Evolutionary conservation across 1,284 basidiomycete genomes (phyloP).

Genomic region (Bondarzewia mesenterica): DNA sequence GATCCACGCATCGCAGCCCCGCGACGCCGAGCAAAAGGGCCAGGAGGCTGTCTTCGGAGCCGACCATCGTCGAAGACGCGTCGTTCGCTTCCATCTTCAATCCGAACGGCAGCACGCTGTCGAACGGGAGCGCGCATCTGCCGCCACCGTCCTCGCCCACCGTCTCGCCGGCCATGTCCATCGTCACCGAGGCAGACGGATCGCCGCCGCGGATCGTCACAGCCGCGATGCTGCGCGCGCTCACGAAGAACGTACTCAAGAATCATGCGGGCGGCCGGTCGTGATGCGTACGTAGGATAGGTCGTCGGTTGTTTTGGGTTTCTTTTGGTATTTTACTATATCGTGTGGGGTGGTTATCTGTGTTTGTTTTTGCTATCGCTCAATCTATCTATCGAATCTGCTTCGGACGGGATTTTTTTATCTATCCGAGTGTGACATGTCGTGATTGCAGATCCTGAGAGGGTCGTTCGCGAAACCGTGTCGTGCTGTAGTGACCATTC

Average conservation of each 20-base stretch:
- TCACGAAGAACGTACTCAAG: conserved; percentile 43
- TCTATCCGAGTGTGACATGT: too few species aligned
- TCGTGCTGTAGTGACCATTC: too few species aligned
- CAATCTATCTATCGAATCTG: too few species aligned
- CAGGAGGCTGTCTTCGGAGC: conserved; percentile 14
- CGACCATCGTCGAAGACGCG: not conserved
- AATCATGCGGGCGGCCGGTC: not conserved
- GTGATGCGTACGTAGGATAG: not conserved
- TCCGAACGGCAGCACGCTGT: conserved; percentile 1
- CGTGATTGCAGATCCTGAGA: too few species aligned
- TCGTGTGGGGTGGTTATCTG: not conserved
- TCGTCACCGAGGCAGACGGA: conserved; percentile 14
- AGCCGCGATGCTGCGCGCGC: conserved; percentile 58
- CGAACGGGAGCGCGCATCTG: conserved; percentile 8
- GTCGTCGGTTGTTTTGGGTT: not conserved
- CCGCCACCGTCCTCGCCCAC: conserved; percentile 26
- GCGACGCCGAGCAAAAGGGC: conserved; percentile 18
- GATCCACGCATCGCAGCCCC: conserved; percentile 6
- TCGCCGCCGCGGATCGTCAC: conserved; percentile 35
- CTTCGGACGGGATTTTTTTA: too few species aligned
- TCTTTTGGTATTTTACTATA: not conserved
- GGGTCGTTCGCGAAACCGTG: too few species aligned
- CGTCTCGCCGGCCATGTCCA: conserved; percentile 23
- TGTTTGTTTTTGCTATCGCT: too few species aligned
- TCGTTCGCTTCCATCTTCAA: conserved; percentile 15